Percentiles rank a stretch among this genome's conserved stretches.
Evolutionary conservation across 352 stramenopile genomes (phyloP).

Genomic region (Thalassiosira pacifica): DNA sequence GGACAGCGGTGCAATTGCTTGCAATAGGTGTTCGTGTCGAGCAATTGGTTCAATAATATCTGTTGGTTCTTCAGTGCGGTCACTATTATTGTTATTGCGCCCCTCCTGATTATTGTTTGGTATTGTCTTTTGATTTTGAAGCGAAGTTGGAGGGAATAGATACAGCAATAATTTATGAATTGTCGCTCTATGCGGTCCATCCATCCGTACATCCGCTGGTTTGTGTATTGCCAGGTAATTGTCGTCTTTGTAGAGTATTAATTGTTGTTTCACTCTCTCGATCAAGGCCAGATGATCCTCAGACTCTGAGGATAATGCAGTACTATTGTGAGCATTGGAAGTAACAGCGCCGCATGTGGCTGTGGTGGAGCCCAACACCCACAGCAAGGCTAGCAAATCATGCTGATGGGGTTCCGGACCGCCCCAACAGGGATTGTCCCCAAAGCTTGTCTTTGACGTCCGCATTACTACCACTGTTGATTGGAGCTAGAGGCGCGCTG

Average conservation of each 20-base stretch:
- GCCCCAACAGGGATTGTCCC: conserved; percentile 82
- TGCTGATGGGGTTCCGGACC: conserved; percentile 50
- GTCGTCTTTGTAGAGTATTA: conserved; percentile 72
- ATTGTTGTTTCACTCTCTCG: conserved; percentile 34
- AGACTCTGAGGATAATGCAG: neutral
- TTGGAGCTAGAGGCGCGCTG: too few relatives aligned
- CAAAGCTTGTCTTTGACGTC: too few relatives aligned
- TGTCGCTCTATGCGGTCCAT: conserved; percentile 72
- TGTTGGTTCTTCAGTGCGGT: neutral
- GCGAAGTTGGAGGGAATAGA: conserved; percentile 75
- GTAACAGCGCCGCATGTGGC: neutral
- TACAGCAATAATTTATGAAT: conserved; percentile 83
- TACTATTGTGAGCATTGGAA: neutral
- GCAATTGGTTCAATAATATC: neutral
- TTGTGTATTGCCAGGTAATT: conserved; percentile 83
- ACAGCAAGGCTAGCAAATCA: conserved; percentile 68
- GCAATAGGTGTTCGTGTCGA: conserved; percentile 30
- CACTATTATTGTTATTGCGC: neutral
- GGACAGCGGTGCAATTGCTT: conserved; percentile 53
- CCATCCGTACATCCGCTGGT: conserved; percentile 84
- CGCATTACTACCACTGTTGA: too few relatives aligned
- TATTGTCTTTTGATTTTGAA: too few relatives aligned
- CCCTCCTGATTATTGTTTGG: neutral
- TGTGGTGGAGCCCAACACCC: conserved; percentile 17
- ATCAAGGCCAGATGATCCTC: conserved; percentile 25